phyloP scores from a whole-genome alignment of 345 rosid genomes.

The Litchi chinensis region DNA sequence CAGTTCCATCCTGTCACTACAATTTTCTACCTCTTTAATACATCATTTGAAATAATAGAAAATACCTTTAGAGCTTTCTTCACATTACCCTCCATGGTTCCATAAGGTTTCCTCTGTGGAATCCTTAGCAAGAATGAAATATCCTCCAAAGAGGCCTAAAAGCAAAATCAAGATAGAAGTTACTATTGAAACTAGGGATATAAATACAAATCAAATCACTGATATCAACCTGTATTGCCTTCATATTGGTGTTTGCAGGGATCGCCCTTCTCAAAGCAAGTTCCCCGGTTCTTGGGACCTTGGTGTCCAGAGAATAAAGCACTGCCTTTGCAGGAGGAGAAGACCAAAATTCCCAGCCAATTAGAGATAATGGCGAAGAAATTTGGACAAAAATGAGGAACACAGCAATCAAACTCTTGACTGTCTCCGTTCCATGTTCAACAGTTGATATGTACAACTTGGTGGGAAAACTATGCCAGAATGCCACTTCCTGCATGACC shows the following conservation, averaged over 20 bases:
- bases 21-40: not conserved
- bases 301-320: slow-evolving; percentile 86
- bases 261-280: slow-evolving; percentile 90
- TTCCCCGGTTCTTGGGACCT: slow-evolving; percentile 93
- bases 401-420: slow-evolving; percentile 52
- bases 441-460: slow-evolving; percentile 32
- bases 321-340: slow-evolving; percentile 69
- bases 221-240: slow-evolving; percentile 66
- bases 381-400: slow-evolving; percentile 60
- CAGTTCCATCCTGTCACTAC: not conserved
- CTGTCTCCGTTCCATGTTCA: slow-evolving; percentile 38
- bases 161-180: slow-evolving; percentile 25
- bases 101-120: slow-evolving; percentile 95
- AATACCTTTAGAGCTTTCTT: slow-evolving; percentile 86
- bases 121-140: slow-evolving; percentile 87
- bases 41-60: not conserved
- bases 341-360: slow-evolving; percentile 52
- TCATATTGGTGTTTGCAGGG: slow-evolving; percentile 91
- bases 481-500: slow-evolving; percentile 57
- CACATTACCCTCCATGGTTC: slow-evolving; percentile 95
- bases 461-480: slow-evolving; percentile 22
- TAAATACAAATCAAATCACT: slow-evolving; percentile 1
- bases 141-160: slow-evolving; percentile 84
- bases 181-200: slow-evolving; percentile 3
- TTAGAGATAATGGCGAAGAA: slow-evolving; percentile 58